Conservation (phyloP, 2,329 filamentous ascomycete species). For the Colletotrichum tropicale region DNA sequence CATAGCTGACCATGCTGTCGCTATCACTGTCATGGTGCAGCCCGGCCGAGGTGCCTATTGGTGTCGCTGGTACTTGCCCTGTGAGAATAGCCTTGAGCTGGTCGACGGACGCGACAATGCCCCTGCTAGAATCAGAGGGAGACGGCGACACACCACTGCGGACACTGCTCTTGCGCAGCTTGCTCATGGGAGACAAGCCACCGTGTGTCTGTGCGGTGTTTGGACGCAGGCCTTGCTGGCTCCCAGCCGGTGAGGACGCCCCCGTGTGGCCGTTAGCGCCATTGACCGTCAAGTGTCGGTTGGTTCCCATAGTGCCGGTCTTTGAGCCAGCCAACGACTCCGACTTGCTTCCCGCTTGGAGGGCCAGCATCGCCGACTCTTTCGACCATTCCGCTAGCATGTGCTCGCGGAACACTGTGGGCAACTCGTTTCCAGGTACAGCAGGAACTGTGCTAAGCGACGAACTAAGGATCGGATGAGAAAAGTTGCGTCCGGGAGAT, state of each 20-base stretch:
- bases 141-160: constrained; percentile 55
- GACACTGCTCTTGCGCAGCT: constrained; percentile 58
- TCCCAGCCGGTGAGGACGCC: constrained; percentile 54
- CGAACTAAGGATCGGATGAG: constrained; percentile 64
- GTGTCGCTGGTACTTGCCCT: constrained; percentile 49
- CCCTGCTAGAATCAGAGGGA: constrained; percentile 47
- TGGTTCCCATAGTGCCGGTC: constrained; percentile 61
- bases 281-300: constrained; percentile 62
- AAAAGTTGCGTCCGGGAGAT: constrained; percentile 70
- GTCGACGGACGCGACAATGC: constrained; percentile 64
- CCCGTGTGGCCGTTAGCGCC: constrained; percentile 40
- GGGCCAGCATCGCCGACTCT: constrained; percentile 71
- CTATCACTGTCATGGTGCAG: constrained; percentile 58
- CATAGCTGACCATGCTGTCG: constrained; percentile 76
- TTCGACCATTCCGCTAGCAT: constrained; percentile 83
- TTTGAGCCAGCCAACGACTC: constrained; percentile 79
- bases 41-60: constrained; percentile 40
- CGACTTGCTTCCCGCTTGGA: constrained; percentile 73
- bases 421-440: constrained; percentile 60
- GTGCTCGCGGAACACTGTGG: constrained; percentile 70
- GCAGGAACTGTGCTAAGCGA: constrained; percentile 43
- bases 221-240: constrained; percentile 55
- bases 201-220: constrained; percentile 42
- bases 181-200: constrained; percentile 38
- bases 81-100: constrained; percentile 67